phyloP scores from a whole-genome alignment of 2,329 filamentous ascomycete genomes.

The Cadophora gregata region DNA sequence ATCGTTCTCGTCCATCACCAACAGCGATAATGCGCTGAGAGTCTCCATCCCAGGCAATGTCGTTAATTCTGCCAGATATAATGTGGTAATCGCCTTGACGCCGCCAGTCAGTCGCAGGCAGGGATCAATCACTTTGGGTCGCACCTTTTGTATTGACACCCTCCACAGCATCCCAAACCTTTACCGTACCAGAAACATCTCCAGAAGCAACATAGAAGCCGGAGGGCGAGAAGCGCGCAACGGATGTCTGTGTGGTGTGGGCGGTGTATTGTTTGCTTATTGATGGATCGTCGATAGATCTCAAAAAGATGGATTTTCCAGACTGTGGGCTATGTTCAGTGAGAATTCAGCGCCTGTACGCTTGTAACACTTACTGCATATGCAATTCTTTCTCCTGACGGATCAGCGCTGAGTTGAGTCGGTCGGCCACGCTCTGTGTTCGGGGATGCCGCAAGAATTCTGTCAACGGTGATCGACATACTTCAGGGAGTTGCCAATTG shows the following conservation, averaged over 20 bases:
- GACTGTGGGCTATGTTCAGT: slow-evolving; percentile 59
- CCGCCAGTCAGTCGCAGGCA: neutral
- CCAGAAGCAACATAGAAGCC: slow-evolving; percentile 95
- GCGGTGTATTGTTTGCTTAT: slow-evolving; percentile 88
- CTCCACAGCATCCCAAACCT: slow-evolving; percentile 91
- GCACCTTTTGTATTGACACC: slow-evolving; percentile 75
- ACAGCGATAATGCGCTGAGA: slow-evolving; percentile 96
- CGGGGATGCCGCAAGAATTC: slow-evolving; percentile 85
- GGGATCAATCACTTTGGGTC: neutral
- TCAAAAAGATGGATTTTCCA: slow-evolving; percentile 95
- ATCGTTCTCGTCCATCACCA: slow-evolving; percentile 91
- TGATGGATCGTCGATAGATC: slow-evolving; percentile 89
- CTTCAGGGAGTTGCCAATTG: slow-evolving; percentile 7
- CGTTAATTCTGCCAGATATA: slow-evolving; percentile 92
- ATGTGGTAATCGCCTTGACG: slow-evolving; percentile 83
- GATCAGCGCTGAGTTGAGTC: slow-evolving; percentile 84
- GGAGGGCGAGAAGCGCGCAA: slow-evolving; percentile 91
- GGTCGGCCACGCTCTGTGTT: slow-evolving; percentile 84
- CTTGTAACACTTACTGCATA: slow-evolving; percentile 75
- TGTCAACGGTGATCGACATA: slow-evolving; percentile 61
- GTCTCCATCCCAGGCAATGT: slow-evolving; percentile 97
- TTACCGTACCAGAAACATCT: slow-evolving; percentile 82
- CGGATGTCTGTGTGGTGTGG: slow-evolving; percentile 87
- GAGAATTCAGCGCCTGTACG: neutral
- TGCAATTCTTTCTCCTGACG: slow-evolving; percentile 88